Base-by-base conservation (phyloP, 192 early-diverging fungal species). In the Podila verticillata region DNA sequence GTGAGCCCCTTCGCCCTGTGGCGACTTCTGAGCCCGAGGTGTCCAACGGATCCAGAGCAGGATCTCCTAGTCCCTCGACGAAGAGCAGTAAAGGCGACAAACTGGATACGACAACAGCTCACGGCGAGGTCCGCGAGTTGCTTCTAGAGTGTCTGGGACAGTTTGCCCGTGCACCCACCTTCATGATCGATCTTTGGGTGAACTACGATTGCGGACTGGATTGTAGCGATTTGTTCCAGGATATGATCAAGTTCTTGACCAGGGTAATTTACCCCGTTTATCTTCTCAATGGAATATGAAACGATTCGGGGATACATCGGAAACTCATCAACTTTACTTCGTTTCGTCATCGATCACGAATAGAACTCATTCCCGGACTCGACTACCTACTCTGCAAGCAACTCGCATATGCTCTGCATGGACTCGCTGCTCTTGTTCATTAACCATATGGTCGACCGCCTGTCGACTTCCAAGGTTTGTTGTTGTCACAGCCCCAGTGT, bases 171-270 rank as follows among this genome's bases (percentile, higher is more conserved):
- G 88, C 90, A 49, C 90, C 94, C 19, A 88, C 89, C 2, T 92
- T 97, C 59, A 86, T 95, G 81, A 87, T 90, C 0, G 96, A 98
- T 66, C 85, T 99, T 39, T 99, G 96, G 92, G 89, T 96, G 62
- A 95, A 97, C 81, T 98, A 94, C 79, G 98, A 99, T 81, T 94
- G 95, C 64, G 93, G 96, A 68, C 64, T 94, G 70, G 85, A 91
- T 44, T 89, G 91, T 49, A 90, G 91, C 51, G 92, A 98, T 82
- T 84, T 98, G 61, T 98, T 94, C 88, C 95, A 97, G 72, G 94
- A 95, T 26, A 70, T 95, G 34, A 81, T 96, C 30, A 82, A 87
- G 63, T 95, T 96, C 65, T 86, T 95, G 64, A 90, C 90, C 59
- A 92, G 88, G 87, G 92, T 93, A 82, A 68, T 29, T 15, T 20